phyloP scores from a whole-genome alignment of 345 rosid species.

The Pistacia integerrima region DNA sequence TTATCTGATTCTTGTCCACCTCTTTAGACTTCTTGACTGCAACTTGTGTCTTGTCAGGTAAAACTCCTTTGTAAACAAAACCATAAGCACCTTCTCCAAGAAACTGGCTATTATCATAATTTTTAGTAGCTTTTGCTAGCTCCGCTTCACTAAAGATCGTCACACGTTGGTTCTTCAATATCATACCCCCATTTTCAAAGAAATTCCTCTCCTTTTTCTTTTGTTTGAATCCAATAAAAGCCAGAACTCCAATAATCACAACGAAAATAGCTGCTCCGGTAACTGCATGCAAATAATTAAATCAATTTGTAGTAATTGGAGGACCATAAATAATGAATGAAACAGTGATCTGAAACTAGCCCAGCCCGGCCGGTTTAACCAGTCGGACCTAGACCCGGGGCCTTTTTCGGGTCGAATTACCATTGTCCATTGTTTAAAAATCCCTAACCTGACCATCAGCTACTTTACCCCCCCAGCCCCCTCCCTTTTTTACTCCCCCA shows the following conservation, averaged over 20 bases:
- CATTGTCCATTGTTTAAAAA: too few relatives aligned
- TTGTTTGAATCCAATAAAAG: slow-evolving; percentile 8
- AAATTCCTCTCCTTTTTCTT: slow-evolving; percentile 24
- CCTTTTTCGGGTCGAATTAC: too few relatives aligned
- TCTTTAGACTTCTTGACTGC: slow-evolving; percentile 11
- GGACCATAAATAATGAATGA: too few relatives aligned
- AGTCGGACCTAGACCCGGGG: too few relatives aligned
- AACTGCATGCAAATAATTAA: background rate
- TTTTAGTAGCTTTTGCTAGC: slow-evolving; percentile 28
- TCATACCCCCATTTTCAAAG: slow-evolving; percentile 25
- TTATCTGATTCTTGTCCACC: slow-evolving; percentile 8
- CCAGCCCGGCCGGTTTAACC: too few relatives aligned
- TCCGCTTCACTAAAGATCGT: slow-evolving; percentile 28
- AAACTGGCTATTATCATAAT: slow-evolving; percentile 7
- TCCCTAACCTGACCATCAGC: too few relatives aligned
- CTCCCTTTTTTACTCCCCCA: too few relatives aligned
- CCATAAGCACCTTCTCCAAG: slow-evolving; percentile 34
- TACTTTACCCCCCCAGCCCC: too few relatives aligned
- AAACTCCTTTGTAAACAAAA: slow-evolving; percentile 29
- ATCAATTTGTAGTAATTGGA: background rate
- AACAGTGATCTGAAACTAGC: too few relatives aligned
- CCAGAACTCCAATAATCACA: slow-evolving; percentile 4
- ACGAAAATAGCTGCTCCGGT: background rate
- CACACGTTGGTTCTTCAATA: slow-evolving; percentile 31
- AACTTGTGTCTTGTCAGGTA: background rate